A percentile compares a stretch with the other conserved stretches of the same genome.
Evolutionary conservation across 176 grass and related monocot species (phyloP).

Genomic region (Cenchrus purpureus): DNA sequence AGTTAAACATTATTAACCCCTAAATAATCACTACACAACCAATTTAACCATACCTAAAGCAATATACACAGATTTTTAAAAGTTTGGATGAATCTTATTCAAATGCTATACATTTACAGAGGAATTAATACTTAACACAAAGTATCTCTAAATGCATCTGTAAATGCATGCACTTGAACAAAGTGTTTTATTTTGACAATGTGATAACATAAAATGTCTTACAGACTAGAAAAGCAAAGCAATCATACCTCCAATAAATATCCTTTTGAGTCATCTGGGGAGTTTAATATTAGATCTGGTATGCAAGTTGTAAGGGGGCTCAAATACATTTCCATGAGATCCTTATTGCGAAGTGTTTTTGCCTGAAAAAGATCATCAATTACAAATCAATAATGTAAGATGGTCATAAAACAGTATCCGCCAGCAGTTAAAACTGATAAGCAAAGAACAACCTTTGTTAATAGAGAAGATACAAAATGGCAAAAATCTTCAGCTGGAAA

Average conservation of each 20-base stretch:
- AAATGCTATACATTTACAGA: neutral
- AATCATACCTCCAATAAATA: slow-evolving; percentile 62
- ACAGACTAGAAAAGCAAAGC: slow-evolving; percentile 22
- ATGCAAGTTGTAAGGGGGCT: slow-evolving; percentile 52
- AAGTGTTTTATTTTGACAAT: slow-evolving; percentile 36
- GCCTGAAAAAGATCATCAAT: slow-evolving; percentile 21
- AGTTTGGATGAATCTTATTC: neutral
- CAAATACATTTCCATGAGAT: slow-evolving; percentile 66
- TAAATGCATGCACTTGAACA: slow-evolving; percentile 71
- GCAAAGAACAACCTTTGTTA: slow-evolving; percentile 46
- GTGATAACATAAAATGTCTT: slow-evolving; percentile 25
- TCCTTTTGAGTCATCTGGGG: slow-evolving; percentile 51
- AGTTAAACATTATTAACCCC: too few species aligned
- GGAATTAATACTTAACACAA: slow-evolving; percentile 20
- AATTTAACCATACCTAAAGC: too few species aligned
- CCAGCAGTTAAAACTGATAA: neutral
- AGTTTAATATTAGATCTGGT: slow-evolving; percentile 59
- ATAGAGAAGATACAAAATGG: slow-evolving; percentile 61
- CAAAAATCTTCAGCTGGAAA: slow-evolving; percentile 64
- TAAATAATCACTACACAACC: too few species aligned
- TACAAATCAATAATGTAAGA: slow-evolving; percentile 21
- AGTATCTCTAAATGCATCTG: slow-evolving; percentile 53
- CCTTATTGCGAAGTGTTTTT: slow-evolving; percentile 58
- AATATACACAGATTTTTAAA: neutral
- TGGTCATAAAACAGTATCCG: neutral